phyloP scores from a whole-genome alignment of 805 yeast species.

The Jamesozyma jinghongensis region DNA sequence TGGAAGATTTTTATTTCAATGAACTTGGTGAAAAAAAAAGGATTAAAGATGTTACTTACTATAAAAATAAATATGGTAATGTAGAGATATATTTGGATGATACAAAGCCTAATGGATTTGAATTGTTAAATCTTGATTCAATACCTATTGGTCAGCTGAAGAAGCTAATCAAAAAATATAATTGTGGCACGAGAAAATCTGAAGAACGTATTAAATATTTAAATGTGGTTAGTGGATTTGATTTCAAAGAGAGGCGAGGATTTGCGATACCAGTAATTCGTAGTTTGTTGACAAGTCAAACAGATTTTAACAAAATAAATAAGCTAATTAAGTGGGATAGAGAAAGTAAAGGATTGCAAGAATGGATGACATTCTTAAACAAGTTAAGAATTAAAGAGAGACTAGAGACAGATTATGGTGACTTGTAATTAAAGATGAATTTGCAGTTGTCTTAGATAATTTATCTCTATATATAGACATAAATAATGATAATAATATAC shows the following conservation, averaged over 20 bases:
- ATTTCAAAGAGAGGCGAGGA: conserved; percentile 20
- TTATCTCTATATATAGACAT: background rate
- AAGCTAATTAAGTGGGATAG: conserved; percentile 2
- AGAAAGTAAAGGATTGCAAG: conserved; percentile 7
- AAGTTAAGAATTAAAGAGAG: conserved; percentile 7
- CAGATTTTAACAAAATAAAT: conserved; percentile 7
- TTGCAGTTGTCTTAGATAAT: background rate
- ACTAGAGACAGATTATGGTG: conserved; percentile 8
- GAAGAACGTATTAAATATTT: conserved; percentile 9
- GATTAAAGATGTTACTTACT: conserved; percentile 12
- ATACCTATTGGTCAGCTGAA: conserved; percentile 1
- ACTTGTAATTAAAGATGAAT: background rate
- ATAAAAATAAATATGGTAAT: conserved; percentile 16
- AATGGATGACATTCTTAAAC: conserved; percentile 13
- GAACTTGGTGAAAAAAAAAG: conserved; percentile 3
- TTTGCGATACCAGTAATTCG: conserved; percentile 18
- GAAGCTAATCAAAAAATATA: conserved; percentile 7
- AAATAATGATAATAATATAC: background rate
- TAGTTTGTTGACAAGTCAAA: conserved; percentile 11
- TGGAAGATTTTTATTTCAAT: conserved; percentile 7
- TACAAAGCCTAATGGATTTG: conserved; percentile 17
- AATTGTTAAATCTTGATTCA: conserved; percentile 3
- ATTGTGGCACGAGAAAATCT: conserved; percentile 3
- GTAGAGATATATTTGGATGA: conserved; percentile 15
- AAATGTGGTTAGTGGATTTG: conserved; percentile 24